phyloP scores from a whole-genome alignment of 73 alveolate genomes.

The Paramecium octaurelia region DNA sequence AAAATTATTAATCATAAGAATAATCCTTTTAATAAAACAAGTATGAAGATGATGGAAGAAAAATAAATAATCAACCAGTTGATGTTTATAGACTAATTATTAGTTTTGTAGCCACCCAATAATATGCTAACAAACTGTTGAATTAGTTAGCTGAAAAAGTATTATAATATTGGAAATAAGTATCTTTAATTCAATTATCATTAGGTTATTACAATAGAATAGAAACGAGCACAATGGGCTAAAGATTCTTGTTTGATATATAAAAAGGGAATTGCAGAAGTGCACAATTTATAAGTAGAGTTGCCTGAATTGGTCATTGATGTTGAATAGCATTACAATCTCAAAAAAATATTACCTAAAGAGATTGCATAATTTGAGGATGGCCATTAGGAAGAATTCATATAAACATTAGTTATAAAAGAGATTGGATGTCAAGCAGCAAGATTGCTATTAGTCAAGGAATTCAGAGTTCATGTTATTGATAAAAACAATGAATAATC shows the following conservation, averaged over 20 bases:
- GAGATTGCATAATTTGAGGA: neutral
- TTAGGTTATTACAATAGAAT: neutral
- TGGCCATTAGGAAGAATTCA: constrained; percentile 5
- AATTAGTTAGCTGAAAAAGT: neutral
- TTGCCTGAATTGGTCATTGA: neutral
- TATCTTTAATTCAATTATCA: neutral
- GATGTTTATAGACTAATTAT: neutral
- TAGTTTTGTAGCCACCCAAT: neutral
- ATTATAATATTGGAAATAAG: constrained; percentile 9
- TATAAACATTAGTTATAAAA: neutral
- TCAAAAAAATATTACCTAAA: neutral
- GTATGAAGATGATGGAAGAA: neutral
- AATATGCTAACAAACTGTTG: neutral
- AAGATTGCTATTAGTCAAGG: neutral
- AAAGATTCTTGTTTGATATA: neutral
- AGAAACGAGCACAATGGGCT: constrained; percentile 20
- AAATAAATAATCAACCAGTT: neutral
- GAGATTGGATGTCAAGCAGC: neutral
- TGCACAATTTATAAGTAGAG: neutral
- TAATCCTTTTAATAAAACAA: neutral
- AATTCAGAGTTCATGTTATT: neutral
- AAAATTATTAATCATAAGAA: neutral
- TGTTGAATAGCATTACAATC: neutral
- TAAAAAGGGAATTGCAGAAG: neutral
- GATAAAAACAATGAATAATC: neutral